Percentiles rank a stretch among this genome's conserved stretches.
These are phyloP conservation scores for Gracilaria gracilis DNA, from an alignment of 23 red algal species.

Conservation along the genomic window DNA sequence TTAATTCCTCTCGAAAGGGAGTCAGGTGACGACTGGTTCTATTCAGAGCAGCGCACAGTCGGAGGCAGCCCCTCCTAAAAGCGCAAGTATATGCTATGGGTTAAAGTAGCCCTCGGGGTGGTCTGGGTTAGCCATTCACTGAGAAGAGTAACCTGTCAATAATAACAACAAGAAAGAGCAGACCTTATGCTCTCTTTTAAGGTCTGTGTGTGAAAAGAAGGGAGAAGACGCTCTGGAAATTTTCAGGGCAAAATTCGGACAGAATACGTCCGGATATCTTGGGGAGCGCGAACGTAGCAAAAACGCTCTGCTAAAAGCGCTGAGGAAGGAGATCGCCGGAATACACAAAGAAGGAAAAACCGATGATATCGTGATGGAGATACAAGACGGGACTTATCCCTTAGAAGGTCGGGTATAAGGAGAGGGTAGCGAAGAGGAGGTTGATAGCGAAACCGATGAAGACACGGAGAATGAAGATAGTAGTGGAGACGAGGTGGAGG, in stretches of 20 bases:
- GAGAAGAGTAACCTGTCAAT: background rate
- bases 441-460: too few species aligned
- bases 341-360: background rate
- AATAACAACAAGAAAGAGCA: background rate
- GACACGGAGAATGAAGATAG: too few species aligned
- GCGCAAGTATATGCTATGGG: slow-evolving; percentile 5
- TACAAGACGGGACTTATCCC: background rate
- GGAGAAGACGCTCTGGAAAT: background rate
- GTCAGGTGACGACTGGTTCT: slow-evolving; percentile 39
- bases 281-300: background rate
- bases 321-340: background rate
- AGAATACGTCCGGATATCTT: background rate
- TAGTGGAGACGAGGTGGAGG: too few species aligned
- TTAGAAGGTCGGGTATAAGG: too few species aligned
- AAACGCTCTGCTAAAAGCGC: background rate
- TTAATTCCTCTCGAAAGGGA: slow-evolving; percentile 1
- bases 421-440: too few species aligned
- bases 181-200: background rate
- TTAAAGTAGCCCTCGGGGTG: background rate
- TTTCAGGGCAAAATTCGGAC: background rate
- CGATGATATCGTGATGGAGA: background rate
- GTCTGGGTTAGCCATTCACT: background rate
- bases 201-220: background rate
- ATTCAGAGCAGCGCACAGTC: slow-evolving; percentile 12
- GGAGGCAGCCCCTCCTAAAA: slow-evolving; percentile 40